Percentiles rank a stretch among this genome's conserved stretches.
Evolutionary conservation across 495 filamentous ascomycete genomes (phyloP).

Genomic region (Penicillium waksmanii): DNA sequence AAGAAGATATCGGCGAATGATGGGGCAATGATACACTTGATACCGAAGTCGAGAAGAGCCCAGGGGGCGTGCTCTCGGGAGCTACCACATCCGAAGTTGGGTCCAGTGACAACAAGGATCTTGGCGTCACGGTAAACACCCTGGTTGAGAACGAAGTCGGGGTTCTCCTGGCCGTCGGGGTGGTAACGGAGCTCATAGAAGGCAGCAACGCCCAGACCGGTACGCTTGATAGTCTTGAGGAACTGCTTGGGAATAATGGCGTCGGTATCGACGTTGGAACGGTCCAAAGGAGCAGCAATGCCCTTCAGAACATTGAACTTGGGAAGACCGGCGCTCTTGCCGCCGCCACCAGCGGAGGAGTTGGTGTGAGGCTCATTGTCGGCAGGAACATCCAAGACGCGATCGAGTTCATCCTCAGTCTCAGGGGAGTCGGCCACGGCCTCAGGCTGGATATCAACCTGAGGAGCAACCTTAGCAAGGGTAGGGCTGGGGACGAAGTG

Average conservation of each 20-base stretch:
- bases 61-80: conserved; percentile 96
- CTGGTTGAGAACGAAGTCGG: conserved; percentile 87
- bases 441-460: conserved; percentile 60
- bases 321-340: conserved; percentile 68
- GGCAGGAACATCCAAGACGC: conserved; percentile 74
- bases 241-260: conserved; percentile 99
- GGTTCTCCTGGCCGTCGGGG: conserved; percentile 73
- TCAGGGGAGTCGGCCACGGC: conserved; percentile 71
- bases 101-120: conserved; percentile 90
- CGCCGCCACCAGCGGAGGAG: conserved; percentile 47
- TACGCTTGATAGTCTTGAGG: conserved; percentile 98
- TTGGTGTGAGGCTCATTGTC: conserved; percentile 67
- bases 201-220: conserved; percentile 83
- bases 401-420: conserved; percentile 76
- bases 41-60: conserved; percentile 95
- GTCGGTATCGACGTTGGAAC: conserved; percentile 92
- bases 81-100: conserved; percentile 95
- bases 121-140: conserved; percentile 84
- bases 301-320: conserved; percentile 83
- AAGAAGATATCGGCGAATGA: conserved; percentile 98
- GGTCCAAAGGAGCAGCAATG: conserved; percentile 85
- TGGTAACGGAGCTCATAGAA: conserved; percentile 83
- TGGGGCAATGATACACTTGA: conserved; percentile 90
- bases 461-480: conserved; percentile 59
- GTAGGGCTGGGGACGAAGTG: conserved; percentile 63